Conservation (phyloP, 768 basidiomycete species). For the Agrocybe pediades region DNA sequence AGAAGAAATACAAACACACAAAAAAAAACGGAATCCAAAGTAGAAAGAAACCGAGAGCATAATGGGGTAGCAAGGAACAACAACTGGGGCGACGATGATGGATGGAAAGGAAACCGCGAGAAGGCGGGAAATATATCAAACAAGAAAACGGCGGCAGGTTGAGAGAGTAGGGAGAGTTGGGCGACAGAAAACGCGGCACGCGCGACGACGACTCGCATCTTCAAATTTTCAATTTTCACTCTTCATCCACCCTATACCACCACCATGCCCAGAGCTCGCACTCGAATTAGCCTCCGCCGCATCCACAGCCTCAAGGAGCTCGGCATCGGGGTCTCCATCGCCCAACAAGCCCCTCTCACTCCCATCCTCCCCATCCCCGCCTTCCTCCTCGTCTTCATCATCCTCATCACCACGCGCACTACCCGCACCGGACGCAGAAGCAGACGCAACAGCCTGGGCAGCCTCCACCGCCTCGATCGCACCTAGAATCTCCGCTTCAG, state of each 20-base stretch:
- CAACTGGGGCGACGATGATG: background rate
- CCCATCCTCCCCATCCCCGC: constrained; percentile 24
- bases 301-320: constrained; percentile 53
- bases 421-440: no score
- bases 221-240: constrained; percentile 7
- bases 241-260: constrained; percentile 22
- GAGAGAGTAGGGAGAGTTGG: background rate
- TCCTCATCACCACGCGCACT: constrained; percentile 10
- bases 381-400: background rate
- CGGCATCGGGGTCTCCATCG: constrained; percentile 29
- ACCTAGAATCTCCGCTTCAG: constrained; percentile 30
- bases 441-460: no score
- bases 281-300: constrained; percentile 46
- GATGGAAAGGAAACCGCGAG: background rate
- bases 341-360: constrained; percentile 19
- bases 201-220: background rate
- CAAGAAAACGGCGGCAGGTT: background rate
- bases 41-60: no score
- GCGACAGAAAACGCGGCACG: background rate
- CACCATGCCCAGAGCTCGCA: constrained; percentile 24
- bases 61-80: no score
- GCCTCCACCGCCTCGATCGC: no score
- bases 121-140: background rate
- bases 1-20: background rate
- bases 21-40: background rate